These are phyloP conservation scores for Penicillium sp. DNA, from an alignment of 2,329 filamentous ascomycete genomes.

Conservation along the genomic window DNA sequence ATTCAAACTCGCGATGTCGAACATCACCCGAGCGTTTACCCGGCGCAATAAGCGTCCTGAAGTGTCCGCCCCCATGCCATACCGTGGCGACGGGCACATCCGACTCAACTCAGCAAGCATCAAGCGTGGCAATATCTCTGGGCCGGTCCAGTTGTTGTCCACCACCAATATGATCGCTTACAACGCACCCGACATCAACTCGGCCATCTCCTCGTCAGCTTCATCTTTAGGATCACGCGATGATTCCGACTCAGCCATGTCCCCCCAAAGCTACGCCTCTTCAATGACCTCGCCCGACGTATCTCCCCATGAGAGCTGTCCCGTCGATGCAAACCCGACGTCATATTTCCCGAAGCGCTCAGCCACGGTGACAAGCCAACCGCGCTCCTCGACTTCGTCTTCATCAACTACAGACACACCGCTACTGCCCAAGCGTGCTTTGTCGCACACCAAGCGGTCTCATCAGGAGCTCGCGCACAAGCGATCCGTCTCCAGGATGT, in stretches of 20 bases:
- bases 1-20: constrained; percentile 32
- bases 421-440: constrained; percentile 69
- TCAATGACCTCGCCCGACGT: constrained; percentile 47
- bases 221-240: constrained; percentile 40
- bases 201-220: constrained; percentile 46
- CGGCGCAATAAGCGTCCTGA: constrained; percentile 48
- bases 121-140: constrained; percentile 64
- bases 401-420: constrained; percentile 55
- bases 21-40: constrained; percentile 46
- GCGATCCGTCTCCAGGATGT: constrained; percentile 57
- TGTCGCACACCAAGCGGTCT: constrained; percentile 84
- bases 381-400: constrained; percentile 46
- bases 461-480: constrained; percentile 71
- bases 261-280: constrained; percentile 50
- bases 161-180: constrained; percentile 96
- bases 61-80: constrained; percentile 44
- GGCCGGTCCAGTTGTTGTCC: constrained; percentile 79
- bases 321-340: constrained; percentile 53
- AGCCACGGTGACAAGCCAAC: constrained; percentile 59
- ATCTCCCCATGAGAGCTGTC: constrained; percentile 41
- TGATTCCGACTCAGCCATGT: constrained; percentile 61
- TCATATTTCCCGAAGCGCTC: constrained; percentile 67
- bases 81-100: constrained; percentile 42
- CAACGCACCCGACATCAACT: constrained; percentile 77
- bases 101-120: constrained; percentile 46